Conservation (phyloP, 2,329 filamentous ascomycete genomes). For the Neofusicoccum cordaticola region DNA sequence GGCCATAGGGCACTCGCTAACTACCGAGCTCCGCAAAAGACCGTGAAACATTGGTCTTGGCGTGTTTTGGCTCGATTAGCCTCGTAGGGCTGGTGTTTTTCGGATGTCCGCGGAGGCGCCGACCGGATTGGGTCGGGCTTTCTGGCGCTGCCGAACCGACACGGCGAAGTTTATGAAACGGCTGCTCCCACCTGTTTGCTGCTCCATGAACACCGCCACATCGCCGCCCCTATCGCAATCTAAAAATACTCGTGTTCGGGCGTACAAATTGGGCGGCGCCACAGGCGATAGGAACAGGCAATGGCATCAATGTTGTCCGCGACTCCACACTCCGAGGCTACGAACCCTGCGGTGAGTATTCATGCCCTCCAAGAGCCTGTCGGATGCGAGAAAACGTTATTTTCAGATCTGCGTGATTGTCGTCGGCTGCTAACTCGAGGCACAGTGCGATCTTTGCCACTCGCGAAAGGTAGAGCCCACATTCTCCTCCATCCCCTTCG, state of each 20-base stretch:
- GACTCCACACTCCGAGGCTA: conserved; percentile 1
- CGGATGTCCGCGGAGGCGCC: not conserved
- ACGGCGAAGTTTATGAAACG: not conserved
- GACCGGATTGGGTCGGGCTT: not conserved
- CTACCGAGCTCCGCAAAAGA: not conserved
- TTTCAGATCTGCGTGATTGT: not conserved
- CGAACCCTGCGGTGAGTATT: conserved; percentile 2
- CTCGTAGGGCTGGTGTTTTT: not conserved
- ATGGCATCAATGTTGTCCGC: conserved; percentile 2
- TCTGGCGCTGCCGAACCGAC: not conserved
- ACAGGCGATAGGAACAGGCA: not conserved
- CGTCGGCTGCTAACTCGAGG: not conserved
- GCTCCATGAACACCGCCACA: conserved; percentile 3
- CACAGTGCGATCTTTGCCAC: conserved; percentile 8
- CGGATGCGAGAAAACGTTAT: not conserved
- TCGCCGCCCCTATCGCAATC: not conserved
- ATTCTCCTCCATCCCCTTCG: not conserved
- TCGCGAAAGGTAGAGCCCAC: not conserved
- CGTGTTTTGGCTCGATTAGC: not conserved
- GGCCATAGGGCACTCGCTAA: not conserved
- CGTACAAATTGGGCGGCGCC: conserved; percentile 10
- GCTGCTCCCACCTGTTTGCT: not conserved
- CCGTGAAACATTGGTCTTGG: not conserved
- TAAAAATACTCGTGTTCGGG: conserved; percentile 9
- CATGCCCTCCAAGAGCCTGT: not conserved